Base-by-base conservation (phyloP, 805 yeast species). In the Metschnikowia matae region DNA sequence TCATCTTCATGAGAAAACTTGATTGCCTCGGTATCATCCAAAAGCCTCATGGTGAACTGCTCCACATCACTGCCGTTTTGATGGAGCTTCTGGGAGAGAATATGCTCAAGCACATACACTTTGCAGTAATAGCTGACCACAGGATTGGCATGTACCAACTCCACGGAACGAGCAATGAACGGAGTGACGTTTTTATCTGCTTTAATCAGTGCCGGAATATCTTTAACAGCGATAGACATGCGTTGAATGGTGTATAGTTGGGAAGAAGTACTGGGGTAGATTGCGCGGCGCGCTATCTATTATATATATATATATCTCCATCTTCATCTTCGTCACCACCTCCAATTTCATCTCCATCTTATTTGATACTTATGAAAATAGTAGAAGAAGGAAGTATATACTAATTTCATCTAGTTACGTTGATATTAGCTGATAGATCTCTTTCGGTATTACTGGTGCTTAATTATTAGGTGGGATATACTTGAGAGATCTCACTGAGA, bases 111-210 rank as follows among this genome's bases (percentile, higher is more conserved):
- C 0, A 90, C 87, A 61, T 85, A 84, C 45, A 60, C 55, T 64
- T 74, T 76, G 66, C 94, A 86, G 65, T 79, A 87, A 66, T 88
- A 89, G 4, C 92, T 73, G 29, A 89, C 78, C 10, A 84, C 68
- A 0, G 95, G 90, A 54, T 87, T 85, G 8, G 74, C 76, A 0
- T 58, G 52, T 17, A 68, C 73, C 38, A 88, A 60, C 57, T 89
- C 96, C 8, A 63, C 65, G 18, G 89, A 73, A 6, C 91, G 74
- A 6, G 71, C 66, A 15, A 83, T 65, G 54, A 64, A 82, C 0
- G 83, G 78, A 0, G 74, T 66, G 35, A 81, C 68, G 2, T 62
- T 53, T 55, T 73, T 73, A 42, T 68, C 48, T 73, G 76, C 5
- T 59, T 56, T 40, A 54, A 55, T 41, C 15, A 48, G 35, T 17